Base-by-base conservation (phyloP, 169 alveolate species). In the Fabrea salina region DNA sequence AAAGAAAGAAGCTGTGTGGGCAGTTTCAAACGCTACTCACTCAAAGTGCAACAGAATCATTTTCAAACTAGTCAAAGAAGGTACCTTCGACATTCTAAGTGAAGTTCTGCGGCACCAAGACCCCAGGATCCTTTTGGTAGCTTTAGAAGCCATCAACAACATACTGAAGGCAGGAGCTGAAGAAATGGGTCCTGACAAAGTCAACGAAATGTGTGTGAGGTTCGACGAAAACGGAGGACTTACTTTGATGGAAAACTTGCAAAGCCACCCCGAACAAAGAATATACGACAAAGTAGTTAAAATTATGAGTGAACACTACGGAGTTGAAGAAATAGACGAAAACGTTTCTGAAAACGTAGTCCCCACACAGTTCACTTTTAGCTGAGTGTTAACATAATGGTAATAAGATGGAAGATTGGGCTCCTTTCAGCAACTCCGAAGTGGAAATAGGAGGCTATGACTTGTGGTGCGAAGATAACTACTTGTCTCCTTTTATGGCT, bases 101-200 rank as follows among this genome's bases (percentile, higher is more conserved):
- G 75, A 64, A 5, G 37, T 41, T 35, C 50, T 64, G 4, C 57
- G 19, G 4, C 6, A 39, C 0, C 35, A 91, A 39, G 99, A 97
- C 53, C 90, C 97, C 54, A 96, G 95, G 85, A 93, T 97, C 61
- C 89, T 96, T 53, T 93, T 96, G 25, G 97, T 95, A 35, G 86
- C 94, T 5, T 75, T 94, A 43, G 93, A 76, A 27, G 75, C 64
- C 13, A 79, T 98, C 64, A 97, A 92, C 56, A 96, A 97, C 86
- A 92, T 97, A 49, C 83, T 98, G 8, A 92, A 89, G 79, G 95
- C 89, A 66, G 99, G 99, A 5, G 37, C 61, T 50, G 39, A 41
- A 32, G 41, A 13, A 1, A 16, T 25, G 13, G 19, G 51, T 19
- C 30, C 27, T 8, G 33, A 32, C 5, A 33, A 64, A 39, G 51